phyloP scores from a whole-genome alignment of 768 basidiomycete genomes.

The Lactarius sanguifluus region DNA sequence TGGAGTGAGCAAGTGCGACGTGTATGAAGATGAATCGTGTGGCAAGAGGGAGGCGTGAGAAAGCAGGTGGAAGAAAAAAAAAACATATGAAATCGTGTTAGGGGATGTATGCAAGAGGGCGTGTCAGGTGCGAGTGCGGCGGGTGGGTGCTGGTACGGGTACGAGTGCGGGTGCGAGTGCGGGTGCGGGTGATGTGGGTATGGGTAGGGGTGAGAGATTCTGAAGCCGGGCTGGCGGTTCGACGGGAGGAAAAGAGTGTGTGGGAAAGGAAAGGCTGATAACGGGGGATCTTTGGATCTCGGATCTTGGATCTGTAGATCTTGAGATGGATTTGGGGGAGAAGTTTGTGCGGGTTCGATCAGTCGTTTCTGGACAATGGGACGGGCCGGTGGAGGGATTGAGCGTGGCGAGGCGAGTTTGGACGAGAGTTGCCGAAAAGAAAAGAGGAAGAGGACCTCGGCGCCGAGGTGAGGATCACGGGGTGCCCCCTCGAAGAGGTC shows the following conservation, averaged over 20 bases:
- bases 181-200: neutral
- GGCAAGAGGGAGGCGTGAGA: conserved; percentile 26
- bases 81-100: conserved; percentile 12
- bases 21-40: conserved; percentile 24
- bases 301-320: conserved; percentile 29
- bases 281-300: conserved; percentile 19
- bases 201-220: conserved; percentile 10
- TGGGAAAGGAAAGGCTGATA: conserved; percentile 28
- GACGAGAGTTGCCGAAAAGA: conserved; percentile 37
- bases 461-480: conserved; percentile 40
- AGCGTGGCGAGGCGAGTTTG: conserved; percentile 31
- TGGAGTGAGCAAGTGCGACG: conserved; percentile 23
- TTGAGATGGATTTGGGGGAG: conserved; percentile 32
- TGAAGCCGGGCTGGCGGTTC: neutral
- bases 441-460: conserved; percentile 38
- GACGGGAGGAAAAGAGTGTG: conserved; percentile 11
- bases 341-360: conserved; percentile 28
- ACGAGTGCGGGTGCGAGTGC: neutral
- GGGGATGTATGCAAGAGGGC: neutral
- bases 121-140: neutral
- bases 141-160: neutral
- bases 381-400: conserved; percentile 34
- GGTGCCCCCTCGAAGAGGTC: conserved; percentile 23
- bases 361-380: conserved; percentile 33
- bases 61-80: conserved; percentile 13